Percentiles rank a stretch among this genome's conserved stretches.
Conservation (phyloP, 345 rosid species). For the Camelina laxa region DNA sequence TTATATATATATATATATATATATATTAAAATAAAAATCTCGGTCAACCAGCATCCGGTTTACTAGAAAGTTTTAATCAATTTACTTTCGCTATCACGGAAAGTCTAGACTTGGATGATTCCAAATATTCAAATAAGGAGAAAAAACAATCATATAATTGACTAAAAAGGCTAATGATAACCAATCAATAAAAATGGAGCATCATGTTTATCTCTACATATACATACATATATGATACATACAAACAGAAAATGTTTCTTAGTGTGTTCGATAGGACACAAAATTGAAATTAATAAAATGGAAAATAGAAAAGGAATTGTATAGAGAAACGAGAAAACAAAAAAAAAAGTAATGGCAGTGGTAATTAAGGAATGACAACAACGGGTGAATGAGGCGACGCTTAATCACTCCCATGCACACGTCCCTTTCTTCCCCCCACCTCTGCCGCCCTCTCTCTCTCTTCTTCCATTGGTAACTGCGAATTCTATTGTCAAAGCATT, state of each 20-base stretch:
- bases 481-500: conserved; percentile 32
- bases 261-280: conserved; percentile 17
- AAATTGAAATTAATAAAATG: conserved; percentile 5
- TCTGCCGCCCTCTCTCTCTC: conserved; percentile 72
- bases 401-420: conserved; percentile 87
- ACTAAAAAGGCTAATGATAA: conserved; percentile 46
- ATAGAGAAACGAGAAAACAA: conserved; percentile 33
- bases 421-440: conserved; percentile 98
- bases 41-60: background rate
- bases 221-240: background rate
- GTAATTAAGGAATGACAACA: conserved; percentile 74
- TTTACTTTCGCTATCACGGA: conserved; percentile 41
- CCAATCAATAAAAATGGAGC: conserved; percentile 45
- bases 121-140: conserved; percentile 28
- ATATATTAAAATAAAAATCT: background rate
- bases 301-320: conserved; percentile 29
- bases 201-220: conserved; percentile 35
- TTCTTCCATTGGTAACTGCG: conserved; percentile 50
- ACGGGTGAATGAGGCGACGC: conserved; percentile 90
- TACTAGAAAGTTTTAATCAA: background rate
- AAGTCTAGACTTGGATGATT: conserved; percentile 45
- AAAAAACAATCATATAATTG: conserved; percentile 43
- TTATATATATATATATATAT: too few species aligned
- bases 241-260: conserved; percentile 12
- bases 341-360: conserved; percentile 58